A percentile compares a stretch with the other conserved stretches of the same genome.
Conservation (phyloP, 345 rosid species). For the Lenwebbia sp. region DNA sequence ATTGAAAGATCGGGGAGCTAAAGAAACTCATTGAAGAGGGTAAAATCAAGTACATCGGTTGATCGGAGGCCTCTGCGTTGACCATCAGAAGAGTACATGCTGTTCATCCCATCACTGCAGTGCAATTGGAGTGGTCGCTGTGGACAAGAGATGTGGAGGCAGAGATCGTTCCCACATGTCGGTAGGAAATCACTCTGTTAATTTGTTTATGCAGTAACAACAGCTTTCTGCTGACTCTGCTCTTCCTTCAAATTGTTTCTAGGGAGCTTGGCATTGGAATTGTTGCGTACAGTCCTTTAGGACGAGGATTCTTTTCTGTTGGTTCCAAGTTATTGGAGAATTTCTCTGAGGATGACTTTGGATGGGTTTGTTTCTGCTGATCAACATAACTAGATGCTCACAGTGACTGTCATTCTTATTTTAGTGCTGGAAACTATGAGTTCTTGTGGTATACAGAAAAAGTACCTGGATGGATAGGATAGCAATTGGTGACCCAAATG, state of each 20-base stretch:
- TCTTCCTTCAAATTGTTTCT: neutral
- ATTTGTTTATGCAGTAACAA: neutral
- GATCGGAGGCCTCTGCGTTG: slow-evolving; percentile 74
- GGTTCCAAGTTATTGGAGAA: slow-evolving; percentile 56
- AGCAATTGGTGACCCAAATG: too few relatives aligned
- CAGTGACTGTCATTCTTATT: too few relatives aligned
- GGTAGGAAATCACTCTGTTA: neutral
- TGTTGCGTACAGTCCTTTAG: slow-evolving; percentile 65
- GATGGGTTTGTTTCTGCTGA: slow-evolving; percentile 25
- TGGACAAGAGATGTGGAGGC: slow-evolving; percentile 80
- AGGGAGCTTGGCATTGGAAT: slow-evolving; percentile 79
- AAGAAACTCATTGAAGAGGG: slow-evolving; percentile 72
- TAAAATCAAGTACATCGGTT: slow-evolving; percentile 58
- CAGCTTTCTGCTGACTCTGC: neutral
- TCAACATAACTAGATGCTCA: neutral
- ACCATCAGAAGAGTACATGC: slow-evolving; percentile 78
- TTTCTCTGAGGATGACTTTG: slow-evolving; percentile 23
- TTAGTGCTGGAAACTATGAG: too few relatives aligned
- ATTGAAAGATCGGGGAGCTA: slow-evolving; percentile 33
- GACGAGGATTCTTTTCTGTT: slow-evolving; percentile 51
- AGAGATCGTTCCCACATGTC: slow-evolving; percentile 42
- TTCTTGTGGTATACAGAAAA: too few relatives aligned
- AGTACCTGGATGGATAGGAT: too few relatives aligned
- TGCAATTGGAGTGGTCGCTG: slow-evolving; percentile 77
- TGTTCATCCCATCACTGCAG: slow-evolving; percentile 68